phyloP scores from a whole-genome alignment of 108 stramenopile species.

The Pseudonitzschia multiseries region DNA sequence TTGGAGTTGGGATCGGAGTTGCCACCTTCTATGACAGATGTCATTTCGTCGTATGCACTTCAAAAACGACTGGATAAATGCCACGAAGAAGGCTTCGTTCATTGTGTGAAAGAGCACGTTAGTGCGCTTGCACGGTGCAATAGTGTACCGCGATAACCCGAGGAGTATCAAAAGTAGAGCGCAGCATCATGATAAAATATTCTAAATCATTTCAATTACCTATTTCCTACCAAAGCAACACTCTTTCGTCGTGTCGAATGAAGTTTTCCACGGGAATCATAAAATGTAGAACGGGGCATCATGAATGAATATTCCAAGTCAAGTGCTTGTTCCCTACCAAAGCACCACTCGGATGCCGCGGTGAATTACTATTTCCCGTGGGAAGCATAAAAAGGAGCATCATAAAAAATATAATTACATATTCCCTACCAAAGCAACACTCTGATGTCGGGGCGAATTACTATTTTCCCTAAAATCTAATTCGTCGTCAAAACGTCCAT shows the following conservation, averaged over 20 bases:
- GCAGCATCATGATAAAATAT: background rate
- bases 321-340: too few species aligned
- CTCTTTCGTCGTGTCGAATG: too few species aligned
- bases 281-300: too few species aligned
- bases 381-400: too few species aligned
- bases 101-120: slow-evolving; percentile 78
- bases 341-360: too few species aligned
- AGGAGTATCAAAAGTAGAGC: too few species aligned
- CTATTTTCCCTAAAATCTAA: background rate
- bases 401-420: too few species aligned
- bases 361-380: too few species aligned
- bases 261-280: too few species aligned
- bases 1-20: slow-evolving; percentile 76
- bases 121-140: slow-evolving; percentile 49
- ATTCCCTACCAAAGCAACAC: background rate
- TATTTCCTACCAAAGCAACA: background rate
- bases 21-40: slow-evolving; percentile 71
- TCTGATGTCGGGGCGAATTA: background rate
- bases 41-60: slow-evolving; percentile 48
- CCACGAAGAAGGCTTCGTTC: slow-evolving; percentile 79
- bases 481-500: background rate
- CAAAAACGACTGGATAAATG: slow-evolving; percentile 70
- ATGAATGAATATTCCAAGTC: too few species aligned
- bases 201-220: background rate
- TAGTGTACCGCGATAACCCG: slow-evolving; percentile 4